Evolutionary conservation across 2,329 filamentous ascomycete species (phyloP).

Genomic region (Diaporthe longicolla): DNA sequence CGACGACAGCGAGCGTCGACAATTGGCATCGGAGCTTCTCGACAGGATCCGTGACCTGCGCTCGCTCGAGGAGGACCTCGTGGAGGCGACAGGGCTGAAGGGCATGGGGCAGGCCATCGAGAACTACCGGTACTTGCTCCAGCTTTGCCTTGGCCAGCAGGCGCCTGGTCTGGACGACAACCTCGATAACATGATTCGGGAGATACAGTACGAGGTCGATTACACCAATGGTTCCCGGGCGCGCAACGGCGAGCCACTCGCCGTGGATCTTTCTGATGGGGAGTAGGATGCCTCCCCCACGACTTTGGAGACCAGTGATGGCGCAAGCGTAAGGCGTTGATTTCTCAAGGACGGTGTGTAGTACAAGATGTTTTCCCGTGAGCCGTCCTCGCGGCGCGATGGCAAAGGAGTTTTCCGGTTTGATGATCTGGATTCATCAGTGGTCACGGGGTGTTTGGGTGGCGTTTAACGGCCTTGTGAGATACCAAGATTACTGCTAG

Average conservation of each 20-base stretch:
- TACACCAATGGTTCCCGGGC: slow-evolving; percentile 51
- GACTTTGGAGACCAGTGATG: background rate
- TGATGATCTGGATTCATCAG: slow-evolving; percentile 20
- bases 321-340: background rate
- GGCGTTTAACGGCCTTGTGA: slow-evolving; percentile 28
- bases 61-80: slow-evolving; percentile 75
- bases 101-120: slow-evolving; percentile 81
- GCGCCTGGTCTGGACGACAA: slow-evolving; percentile 79
- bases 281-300: slow-evolving; percentile 47
- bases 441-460: slow-evolving; percentile 16
- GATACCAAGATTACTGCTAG: slow-evolving; percentile 29
- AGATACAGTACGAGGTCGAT: slow-evolving; percentile 75
- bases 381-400: slow-evolving; percentile 1
- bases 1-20: slow-evolving; percentile 68
- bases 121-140: slow-evolving; percentile 79
- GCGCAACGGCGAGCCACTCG: slow-evolving; percentile 46
- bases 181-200: slow-evolving; percentile 71
- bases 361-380: background rate
- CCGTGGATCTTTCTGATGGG: slow-evolving; percentile 46
- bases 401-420: slow-evolving; percentile 17
- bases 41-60: slow-evolving; percentile 72
- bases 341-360: background rate
- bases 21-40: slow-evolving; percentile 70
- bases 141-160: slow-evolving; percentile 76
- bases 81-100: slow-evolving; percentile 76